These are phyloP conservation scores for Fusarium armeniacum DNA, from an alignment of 2,329 filamentous ascomycete species.

Conservation along the genomic window DNA sequence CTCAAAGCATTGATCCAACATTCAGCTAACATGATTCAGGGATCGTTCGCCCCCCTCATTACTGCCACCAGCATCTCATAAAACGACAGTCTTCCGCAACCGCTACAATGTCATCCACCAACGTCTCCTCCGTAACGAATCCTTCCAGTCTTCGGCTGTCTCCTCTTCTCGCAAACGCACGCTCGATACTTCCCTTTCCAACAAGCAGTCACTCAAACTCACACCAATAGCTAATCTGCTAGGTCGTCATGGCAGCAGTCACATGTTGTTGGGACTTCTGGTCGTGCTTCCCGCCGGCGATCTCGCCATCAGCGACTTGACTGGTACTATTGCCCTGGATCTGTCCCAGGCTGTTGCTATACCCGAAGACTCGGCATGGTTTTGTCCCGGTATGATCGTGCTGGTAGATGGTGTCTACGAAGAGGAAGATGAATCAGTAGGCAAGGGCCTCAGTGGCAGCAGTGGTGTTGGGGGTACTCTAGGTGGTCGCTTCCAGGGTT, in stretches of 20 bases:
- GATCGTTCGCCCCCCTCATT: conserved; percentile 75
- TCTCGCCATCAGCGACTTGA: conserved; percentile 86
- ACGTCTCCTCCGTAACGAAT: conserved; percentile 90
- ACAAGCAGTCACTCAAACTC: conserved; percentile 82
- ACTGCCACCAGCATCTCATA: conserved; percentile 82
- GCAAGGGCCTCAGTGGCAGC: conserved; percentile 79
- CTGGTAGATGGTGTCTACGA: conserved; percentile 97
- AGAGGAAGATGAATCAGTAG: conserved; percentile 82
- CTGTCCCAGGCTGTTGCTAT: conserved; percentile 84
- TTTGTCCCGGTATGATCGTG: conserved; percentile 95
- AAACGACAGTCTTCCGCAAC: conserved; percentile 88
- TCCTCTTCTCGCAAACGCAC: conserved; percentile 69
- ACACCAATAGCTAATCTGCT: conserved; percentile 84
- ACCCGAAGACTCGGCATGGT: conserved; percentile 90
- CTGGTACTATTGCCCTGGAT: conserved; percentile 88
- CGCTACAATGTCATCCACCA: conserved; percentile 94
- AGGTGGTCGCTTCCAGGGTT: conserved; percentile 90
- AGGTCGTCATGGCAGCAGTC: conserved; percentile 84
- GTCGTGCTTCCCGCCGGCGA: conserved; percentile 84
- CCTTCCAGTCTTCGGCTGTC: conserved; percentile 87
- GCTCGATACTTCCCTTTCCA: conserved; percentile 71
- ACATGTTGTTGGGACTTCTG: conserved; percentile 89
- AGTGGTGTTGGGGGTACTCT: conserved; percentile 90
- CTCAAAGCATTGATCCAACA: background rate
- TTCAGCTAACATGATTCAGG: conserved; percentile 57